phyloP scores from a whole-genome alignment of 2,329 filamentous ascomycete genomes.

The Neonectria punicea region DNA sequence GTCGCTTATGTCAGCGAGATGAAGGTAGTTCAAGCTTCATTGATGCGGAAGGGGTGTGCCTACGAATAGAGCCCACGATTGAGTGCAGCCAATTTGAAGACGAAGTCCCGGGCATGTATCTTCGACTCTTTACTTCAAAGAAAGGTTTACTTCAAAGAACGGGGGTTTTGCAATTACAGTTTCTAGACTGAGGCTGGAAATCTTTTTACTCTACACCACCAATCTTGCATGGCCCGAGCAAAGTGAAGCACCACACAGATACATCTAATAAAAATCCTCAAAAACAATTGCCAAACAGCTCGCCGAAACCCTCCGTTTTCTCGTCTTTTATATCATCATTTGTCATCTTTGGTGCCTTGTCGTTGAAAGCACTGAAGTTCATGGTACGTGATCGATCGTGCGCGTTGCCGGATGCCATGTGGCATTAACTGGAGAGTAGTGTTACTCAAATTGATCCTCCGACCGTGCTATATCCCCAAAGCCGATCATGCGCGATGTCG shows the following conservation, averaged over 20 bases:
- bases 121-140: not conserved
- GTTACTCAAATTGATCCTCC: conserved; percentile 31
- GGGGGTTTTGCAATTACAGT: conserved; percentile 7
- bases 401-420: conserved; percentile 28
- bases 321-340: conserved; percentile 32
- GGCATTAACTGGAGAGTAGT: conserved; percentile 39
- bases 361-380: conserved; percentile 30
- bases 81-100: not conserved
- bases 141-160: not conserved
- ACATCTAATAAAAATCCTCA: conserved; percentile 35
- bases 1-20: conserved; percentile 1
- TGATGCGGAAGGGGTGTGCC: not conserved
- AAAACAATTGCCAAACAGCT: conserved; percentile 37
- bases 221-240: conserved; percentile 30
- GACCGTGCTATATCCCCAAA: conserved; percentile 18
- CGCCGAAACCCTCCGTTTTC: conserved; percentile 31
- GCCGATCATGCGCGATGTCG: conserved; percentile 26
- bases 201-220: conserved; percentile 33
- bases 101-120: not conserved
- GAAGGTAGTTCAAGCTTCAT: not conserved
- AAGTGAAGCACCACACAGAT: conserved; percentile 30
- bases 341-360: conserved; percentile 33
- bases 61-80: not conserved
- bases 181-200: conserved; percentile 30
- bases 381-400: conserved; percentile 37